Conservation (phyloP, 805 yeast species). For the Metschnikowia noctiluminum region DNA sequence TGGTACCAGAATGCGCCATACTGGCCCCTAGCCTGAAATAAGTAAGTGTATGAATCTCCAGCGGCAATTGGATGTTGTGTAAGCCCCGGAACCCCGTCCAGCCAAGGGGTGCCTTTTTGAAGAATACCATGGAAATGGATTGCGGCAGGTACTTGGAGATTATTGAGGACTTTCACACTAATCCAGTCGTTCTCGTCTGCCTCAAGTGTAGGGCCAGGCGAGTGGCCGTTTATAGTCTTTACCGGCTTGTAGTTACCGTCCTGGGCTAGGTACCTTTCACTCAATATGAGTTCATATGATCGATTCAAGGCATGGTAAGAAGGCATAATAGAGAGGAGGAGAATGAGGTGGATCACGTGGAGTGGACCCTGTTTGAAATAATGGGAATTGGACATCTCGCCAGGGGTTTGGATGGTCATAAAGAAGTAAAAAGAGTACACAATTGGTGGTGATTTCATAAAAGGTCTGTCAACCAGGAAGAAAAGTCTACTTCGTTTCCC, state of each 20-base stretch:
- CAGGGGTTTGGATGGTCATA: too few species aligned
- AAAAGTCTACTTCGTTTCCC: too few species aligned
- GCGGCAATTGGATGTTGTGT: slow-evolving; percentile 50
- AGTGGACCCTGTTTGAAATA: neutral
- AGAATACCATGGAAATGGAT: slow-evolving; percentile 55
- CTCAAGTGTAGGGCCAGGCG: slow-evolving; percentile 49
- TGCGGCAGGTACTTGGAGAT: slow-evolving; percentile 35
- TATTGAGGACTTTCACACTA: slow-evolving; percentile 36
- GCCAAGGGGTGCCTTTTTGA: slow-evolving; percentile 43
- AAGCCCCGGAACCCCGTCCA: slow-evolving; percentile 51
- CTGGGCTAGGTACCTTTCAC: slow-evolving; percentile 16
- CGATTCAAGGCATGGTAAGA: neutral
- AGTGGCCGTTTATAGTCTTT: slow-evolving; percentile 40
- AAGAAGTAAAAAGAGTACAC: too few species aligned
- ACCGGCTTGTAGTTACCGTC: slow-evolving; percentile 35
- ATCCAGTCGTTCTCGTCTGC: slow-evolving; percentile 33
- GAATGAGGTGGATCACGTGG: neutral
- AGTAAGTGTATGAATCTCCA: slow-evolving; percentile 40
- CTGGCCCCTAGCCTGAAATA: slow-evolving; percentile 38
- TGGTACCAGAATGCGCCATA: slow-evolving; percentile 58
- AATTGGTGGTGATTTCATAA: too few species aligned
- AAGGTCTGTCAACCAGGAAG: neutral
- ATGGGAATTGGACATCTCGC: neutral
- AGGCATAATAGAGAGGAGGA: neutral
- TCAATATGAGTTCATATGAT: slow-evolving; percentile 8